phyloP scores from a whole-genome alignment of 2,329 filamentous ascomycete genomes.

The Ilyonectria robusta region DNA sequence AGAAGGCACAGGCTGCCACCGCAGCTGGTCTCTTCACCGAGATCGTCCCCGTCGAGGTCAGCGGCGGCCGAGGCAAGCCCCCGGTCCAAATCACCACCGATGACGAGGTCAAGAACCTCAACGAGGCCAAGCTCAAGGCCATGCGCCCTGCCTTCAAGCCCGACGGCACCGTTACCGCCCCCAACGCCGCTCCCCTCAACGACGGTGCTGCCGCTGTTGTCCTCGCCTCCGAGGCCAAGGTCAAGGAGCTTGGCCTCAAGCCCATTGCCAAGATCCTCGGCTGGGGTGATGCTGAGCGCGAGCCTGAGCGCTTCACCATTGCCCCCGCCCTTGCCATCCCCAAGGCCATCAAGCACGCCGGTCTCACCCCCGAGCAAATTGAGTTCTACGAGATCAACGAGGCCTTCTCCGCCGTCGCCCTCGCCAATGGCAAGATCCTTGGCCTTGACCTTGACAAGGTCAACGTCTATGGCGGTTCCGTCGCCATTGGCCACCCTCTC shows the following conservation, averaged over 20 bases:
- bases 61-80: conserved; percentile 92
- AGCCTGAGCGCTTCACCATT: conserved; percentile 95
- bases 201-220: conserved; percentile 95
- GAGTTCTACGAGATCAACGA: conserved; percentile 99
- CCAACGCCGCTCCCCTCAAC: conserved; percentile 96
- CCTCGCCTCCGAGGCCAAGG: conserved; percentile 92
- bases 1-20: conserved; percentile 90
- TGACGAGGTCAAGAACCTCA: conserved; percentile 96
- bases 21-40: conserved; percentile 88
- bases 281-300: conserved; percentile 94
- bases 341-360: conserved; percentile 96
- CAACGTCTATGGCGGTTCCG: conserved; percentile 94
- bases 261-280: conserved; percentile 97
- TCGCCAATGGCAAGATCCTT: conserved; percentile 96
- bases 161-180: conserved; percentile 92
- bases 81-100: conserved; percentile 84
- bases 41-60: conserved; percentile 91
- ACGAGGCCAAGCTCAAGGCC: conserved; percentile 84
- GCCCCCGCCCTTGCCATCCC: conserved; percentile 94
- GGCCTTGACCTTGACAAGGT: conserved; percentile 86
- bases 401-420: conserved; percentile 95
- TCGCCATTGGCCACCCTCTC: conserved; percentile 95
- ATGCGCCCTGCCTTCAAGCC: conserved; percentile 89
- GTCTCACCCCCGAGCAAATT: conserved; percentile 81
- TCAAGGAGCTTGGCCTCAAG: conserved; percentile 92